These are phyloP conservation scores for Phytophthora nicotianae DNA, from an alignment of 352 stramenopile species.

Conservation along the genomic window DNA sequence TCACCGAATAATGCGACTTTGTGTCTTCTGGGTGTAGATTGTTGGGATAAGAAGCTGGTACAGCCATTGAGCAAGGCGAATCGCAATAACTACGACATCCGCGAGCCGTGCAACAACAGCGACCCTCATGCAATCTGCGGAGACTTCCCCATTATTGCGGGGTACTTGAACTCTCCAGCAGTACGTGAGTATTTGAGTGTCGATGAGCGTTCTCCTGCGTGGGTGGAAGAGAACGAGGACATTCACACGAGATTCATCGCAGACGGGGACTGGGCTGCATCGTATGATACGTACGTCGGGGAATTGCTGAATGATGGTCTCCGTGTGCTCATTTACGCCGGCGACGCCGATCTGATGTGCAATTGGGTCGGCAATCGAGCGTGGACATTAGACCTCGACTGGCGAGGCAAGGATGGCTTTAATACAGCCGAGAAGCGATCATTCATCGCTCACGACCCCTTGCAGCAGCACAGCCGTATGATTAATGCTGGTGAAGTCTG, in stretches of 20 bases:
- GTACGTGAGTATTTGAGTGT: constrained; percentile 41
- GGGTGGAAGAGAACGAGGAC: constrained; percentile 34
- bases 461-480: neutral
- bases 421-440: constrained; percentile 43
- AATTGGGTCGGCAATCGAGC: constrained; percentile 96
- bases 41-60: constrained; percentile 50
- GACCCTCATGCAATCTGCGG: constrained; percentile 44
- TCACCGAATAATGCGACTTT: constrained; percentile 29
- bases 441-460: constrained; percentile 35
- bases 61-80: constrained; percentile 36
- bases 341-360: constrained; percentile 96
- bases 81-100: constrained; percentile 62
- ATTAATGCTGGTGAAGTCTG: constrained; percentile 40
- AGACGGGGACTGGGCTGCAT: constrained; percentile 91
- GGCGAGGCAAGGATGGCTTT: constrained; percentile 86
- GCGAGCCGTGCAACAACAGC: constrained; percentile 32
- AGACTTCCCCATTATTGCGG: constrained; percentile 48
- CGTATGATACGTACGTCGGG: constrained; percentile 81
- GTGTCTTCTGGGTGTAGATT: constrained; percentile 38
- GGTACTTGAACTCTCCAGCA: constrained; percentile 66
- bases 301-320: constrained; percentile 77
- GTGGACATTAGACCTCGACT: constrained; percentile 92
- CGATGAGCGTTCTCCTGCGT: constrained; percentile 44
- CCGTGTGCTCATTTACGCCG: constrained; percentile 93
- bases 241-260: constrained; percentile 58